Conservation (phyloP, 169 alveolate species). For the Eimeria necatrix region DNA sequence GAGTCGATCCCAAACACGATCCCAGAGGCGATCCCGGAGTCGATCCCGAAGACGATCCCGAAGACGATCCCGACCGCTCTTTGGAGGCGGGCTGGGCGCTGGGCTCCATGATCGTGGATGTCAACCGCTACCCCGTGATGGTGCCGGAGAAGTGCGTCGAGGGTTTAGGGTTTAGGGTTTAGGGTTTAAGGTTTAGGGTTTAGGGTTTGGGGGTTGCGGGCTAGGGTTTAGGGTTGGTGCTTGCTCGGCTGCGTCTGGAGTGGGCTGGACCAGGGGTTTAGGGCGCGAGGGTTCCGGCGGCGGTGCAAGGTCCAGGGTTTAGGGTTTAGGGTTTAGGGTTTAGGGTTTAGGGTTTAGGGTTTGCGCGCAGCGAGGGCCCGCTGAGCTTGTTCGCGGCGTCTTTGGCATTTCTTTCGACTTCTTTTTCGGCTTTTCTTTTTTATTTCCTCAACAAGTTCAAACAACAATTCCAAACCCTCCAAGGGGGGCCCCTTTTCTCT, state of each 20-base stretch:
- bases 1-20: too few species aligned
- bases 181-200: too few species aligned
- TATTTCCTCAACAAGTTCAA: not conserved
- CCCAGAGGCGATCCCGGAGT: not conserved
- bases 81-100: slow-evolving; percentile 67
- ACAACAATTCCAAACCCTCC: not conserved
- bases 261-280: not conserved
- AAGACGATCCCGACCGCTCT: not conserved
- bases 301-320: not conserved
- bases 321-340: not conserved
- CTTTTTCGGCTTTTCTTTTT: not conserved
- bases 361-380: not conserved
- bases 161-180: slow-evolving; percentile 6
- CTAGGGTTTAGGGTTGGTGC: not conserved
- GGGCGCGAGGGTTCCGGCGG: not conserved
- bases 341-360: not conserved
- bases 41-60: too few species aligned
- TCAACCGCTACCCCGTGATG: slow-evolving; percentile 63
- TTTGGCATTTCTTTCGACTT: not conserved
- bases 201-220: not conserved
- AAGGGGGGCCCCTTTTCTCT: not conserved
- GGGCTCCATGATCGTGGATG: slow-evolving; percentile 76
- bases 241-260: too few species aligned
- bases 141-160: slow-evolving; percentile 44
- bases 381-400: not conserved